phyloP scores from a whole-genome alignment of 805 yeast species.

The Pichia scutulata region DNA sequence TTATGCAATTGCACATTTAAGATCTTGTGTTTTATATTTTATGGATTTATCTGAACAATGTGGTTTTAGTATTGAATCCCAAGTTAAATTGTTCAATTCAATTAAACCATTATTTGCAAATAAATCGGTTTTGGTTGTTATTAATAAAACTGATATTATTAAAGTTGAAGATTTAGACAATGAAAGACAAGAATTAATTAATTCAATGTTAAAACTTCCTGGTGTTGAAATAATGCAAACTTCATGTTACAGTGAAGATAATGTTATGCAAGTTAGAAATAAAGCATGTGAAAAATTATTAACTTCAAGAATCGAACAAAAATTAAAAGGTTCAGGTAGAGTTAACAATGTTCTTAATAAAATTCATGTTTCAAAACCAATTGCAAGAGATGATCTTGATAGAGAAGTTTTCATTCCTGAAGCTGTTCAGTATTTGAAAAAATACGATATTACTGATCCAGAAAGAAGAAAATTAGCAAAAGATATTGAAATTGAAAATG shows the following conservation, averaged over 20 bases:
- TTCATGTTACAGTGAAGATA: constrained; percentile 91
- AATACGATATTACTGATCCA: constrained; percentile 76
- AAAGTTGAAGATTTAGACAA: constrained; percentile 74
- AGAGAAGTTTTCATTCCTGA: constrained; percentile 83
- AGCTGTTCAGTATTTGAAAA: constrained; percentile 47
- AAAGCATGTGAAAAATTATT: constrained; percentile 95
- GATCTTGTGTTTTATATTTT: constrained; percentile 93
- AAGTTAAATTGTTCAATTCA: constrained; percentile 92
- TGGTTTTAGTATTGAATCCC: constrained; percentile 96
- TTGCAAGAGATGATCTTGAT: constrained; percentile 75
- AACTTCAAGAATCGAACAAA: constrained; percentile 93
- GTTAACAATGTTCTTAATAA: constrained; percentile 84
- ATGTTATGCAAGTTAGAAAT: constrained; percentile 92
- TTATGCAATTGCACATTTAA: constrained; percentile 95
- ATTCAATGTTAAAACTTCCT: constrained; percentile 54
- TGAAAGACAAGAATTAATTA: constrained; percentile 64
- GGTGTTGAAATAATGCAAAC: constrained; percentile 91
- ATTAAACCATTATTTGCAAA: constrained; percentile 96
- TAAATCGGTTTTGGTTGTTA: constrained; percentile 90
- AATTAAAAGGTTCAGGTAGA: constrained; percentile 87
- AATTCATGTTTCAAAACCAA: constrained; percentile 91
- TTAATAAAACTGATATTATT: constrained; percentile 91
- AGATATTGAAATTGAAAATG: constrained; percentile 89
- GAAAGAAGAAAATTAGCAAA: constrained; percentile 73
- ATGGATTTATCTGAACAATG: constrained; percentile 99